These are phyloP conservation scores for Wickerhamiella kazuoi DNA, from an alignment of 805 yeast genomes.

Conservation along the genomic window DNA sequence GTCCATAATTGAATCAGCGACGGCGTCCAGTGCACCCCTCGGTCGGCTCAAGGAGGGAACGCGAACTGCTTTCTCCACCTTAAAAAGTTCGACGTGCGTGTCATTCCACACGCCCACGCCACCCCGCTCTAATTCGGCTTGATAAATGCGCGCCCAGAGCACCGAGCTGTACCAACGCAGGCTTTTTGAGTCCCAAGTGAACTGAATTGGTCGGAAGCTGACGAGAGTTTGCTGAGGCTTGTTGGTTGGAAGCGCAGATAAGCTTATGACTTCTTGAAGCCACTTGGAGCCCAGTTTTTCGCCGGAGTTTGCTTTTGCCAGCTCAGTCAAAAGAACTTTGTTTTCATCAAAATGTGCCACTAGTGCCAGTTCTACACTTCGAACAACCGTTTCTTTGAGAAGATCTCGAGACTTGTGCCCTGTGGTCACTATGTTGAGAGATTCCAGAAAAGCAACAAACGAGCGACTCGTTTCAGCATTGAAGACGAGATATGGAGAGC, in stretches of 20 bases:
- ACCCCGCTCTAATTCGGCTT: slow-evolving; percentile 4
- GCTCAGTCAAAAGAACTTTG: not conserved
- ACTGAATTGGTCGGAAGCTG: slow-evolving; percentile 15
- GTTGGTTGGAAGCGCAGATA: not conserved
- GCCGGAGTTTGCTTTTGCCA: not conserved
- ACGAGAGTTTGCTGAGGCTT: not conserved
- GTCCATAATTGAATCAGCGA: slow-evolving; percentile 32
- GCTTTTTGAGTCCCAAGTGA: slow-evolving; percentile 45
- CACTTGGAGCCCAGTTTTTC: not conserved
- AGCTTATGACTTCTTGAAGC: not conserved
- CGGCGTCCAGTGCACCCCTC: slow-evolving; percentile 29
- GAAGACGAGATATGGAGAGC: slow-evolving; percentile 7
- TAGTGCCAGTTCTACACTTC: not conserved
- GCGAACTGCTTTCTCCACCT: slow-evolving; percentile 25
- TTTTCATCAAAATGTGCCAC: not conserved
- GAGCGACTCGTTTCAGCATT: not conserved
- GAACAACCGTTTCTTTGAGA: not conserved
- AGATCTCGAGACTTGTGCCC: not conserved
- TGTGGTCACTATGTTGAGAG: not conserved
- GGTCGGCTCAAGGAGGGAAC: slow-evolving; percentile 27
- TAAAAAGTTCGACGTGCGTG: slow-evolving; percentile 34
- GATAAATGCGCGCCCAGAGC: slow-evolving; percentile 36
- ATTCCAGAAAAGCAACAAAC: not conserved
- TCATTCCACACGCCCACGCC: slow-evolving; percentile 35
- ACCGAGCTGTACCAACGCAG: slow-evolving; percentile 63